phyloP scores from a whole-genome alignment of 2,329 filamentous ascomycete species.

The Arthrobotrys iridis region DNA sequence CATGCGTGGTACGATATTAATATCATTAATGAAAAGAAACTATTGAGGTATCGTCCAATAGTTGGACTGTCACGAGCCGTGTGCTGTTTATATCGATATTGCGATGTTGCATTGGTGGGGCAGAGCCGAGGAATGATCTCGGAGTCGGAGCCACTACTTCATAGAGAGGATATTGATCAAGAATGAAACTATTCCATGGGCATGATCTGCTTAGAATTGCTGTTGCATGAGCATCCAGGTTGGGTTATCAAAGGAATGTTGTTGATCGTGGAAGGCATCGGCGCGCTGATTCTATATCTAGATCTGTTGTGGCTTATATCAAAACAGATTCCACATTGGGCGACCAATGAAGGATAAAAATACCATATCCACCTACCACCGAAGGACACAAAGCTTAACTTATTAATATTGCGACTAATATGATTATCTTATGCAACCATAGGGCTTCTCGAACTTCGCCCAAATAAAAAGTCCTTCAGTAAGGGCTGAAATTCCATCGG shows the following conservation, averaged over 20 bases:
- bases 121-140: constrained; percentile 11
- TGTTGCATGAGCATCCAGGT: neutral
- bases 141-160: constrained; percentile 9
- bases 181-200: neutral
- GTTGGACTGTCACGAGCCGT: constrained; percentile 1
- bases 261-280: neutral
- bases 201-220: neutral
- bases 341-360: neutral
- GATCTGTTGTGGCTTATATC: constrained; percentile 20
- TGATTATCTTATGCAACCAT: neutral
- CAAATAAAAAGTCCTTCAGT: constrained; percentile 11
- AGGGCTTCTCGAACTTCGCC: constrained; percentile 34
- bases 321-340: neutral
- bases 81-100: constrained; percentile 15
- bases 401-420: constrained; percentile 5
- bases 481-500: neutral
- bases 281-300: constrained; percentile 17
- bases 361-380: neutral
- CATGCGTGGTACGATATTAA: constrained; percentile 22
- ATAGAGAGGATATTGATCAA: neutral
- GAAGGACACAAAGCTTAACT: neutral
- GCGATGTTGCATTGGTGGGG: constrained; percentile 28
- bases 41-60: constrained; percentile 19
- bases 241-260: neutral
- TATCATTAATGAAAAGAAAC: constrained; percentile 19